Base-by-base conservation (phyloP, 2,329 filamentous ascomycete genomes). In the Sarocladium kiliense region DNA sequence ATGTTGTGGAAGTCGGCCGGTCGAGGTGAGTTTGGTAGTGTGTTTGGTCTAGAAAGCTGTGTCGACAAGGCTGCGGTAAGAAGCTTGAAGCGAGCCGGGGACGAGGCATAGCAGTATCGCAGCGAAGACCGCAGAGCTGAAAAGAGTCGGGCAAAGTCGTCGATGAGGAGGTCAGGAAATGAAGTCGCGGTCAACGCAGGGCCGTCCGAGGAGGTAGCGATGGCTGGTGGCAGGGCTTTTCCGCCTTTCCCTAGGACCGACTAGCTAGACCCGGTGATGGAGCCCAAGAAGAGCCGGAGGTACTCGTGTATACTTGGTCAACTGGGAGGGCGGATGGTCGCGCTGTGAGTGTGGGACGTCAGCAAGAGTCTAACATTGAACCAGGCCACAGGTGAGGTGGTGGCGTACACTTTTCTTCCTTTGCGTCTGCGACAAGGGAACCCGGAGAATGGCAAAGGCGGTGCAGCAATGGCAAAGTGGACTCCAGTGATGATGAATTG, bases 231-330 rank as follows among this genome's bases (percentile, higher is more conserved):
- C 23, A 27, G n/a, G 44, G 44, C 44, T 47, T 47, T 47, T 47
- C 44, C 44, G 23, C 23, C n/a, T 47, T 30, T 47, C 44, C 44
- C 44, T 23, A 47, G 44, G 25, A 47, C 44, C 19, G 44, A 30
- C 44, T 47, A 47, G 44, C 44, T 23, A 23, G 25, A 47, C 44
- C 44, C 44, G 44, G 44, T 47, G 44, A 47, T 47, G 44, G 44
- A 16, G 41, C 23, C 44, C 25, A 47, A 47, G 4, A 18, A 6
- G 19, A 44, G 39, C 39, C 19, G 39, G 19, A 23, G 3, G 39
- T 21, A 32, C 12, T n/a, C n/a, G n/a, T 12, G 30, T 32, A 32
- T 32, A 32, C 30, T 32, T 32, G 30, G 30, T 32, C 30, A 6
- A n/a, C n/a, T n/a, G n/a, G n/a, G n/a, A 32, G 30, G 12, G 30